phyloP scores from a whole-genome alignment of 2,329 filamentous ascomycete genomes.

The Aspergillus jensenii region DNA sequence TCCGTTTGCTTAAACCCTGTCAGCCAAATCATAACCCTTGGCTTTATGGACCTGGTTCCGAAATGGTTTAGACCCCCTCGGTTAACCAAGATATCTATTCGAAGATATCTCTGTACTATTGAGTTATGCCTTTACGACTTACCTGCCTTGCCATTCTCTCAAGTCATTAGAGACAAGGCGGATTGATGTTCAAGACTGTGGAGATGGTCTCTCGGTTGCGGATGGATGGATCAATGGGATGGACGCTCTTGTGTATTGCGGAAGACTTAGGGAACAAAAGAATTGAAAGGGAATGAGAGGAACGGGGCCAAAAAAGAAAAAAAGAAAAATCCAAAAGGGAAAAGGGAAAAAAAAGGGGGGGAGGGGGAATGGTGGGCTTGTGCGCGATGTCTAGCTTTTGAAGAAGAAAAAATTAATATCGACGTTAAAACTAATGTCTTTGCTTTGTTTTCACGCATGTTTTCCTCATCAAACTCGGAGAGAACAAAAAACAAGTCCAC shows the following conservation, averaged over 20 bases:
- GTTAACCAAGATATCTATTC: slow-evolving; percentile 18
- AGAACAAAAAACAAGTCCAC: neutral
- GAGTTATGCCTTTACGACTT: slow-evolving; percentile 15
- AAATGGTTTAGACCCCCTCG: slow-evolving; percentile 21
- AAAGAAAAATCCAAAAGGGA: neutral
- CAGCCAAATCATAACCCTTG: slow-evolving; percentile 17
- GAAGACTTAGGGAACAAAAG: slow-evolving; percentile 16
- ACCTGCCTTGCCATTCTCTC: slow-evolving; percentile 9
- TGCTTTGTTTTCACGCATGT: neutral
- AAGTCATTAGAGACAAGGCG: slow-evolving; percentile 16
- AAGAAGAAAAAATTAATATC: slow-evolving; percentile 9
- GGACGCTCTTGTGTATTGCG: slow-evolving; percentile 21
- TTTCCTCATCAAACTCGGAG: neutral
- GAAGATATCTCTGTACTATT: slow-evolving; percentile 15
- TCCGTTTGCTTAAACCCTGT: slow-evolving; percentile 20
- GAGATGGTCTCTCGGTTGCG: slow-evolving; percentile 27
- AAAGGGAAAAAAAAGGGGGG: neutral
- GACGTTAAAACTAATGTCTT: slow-evolving; percentile 1
- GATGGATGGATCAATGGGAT: slow-evolving; percentile 22
- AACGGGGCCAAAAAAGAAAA: neutral
- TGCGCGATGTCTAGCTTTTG: slow-evolving; percentile 8
- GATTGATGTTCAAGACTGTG: slow-evolving; percentile 15
- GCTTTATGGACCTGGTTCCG: slow-evolving; percentile 22
- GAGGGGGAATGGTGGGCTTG: neutral
- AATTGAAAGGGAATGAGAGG: neutral